phyloP scores from a whole-genome alignment of 495 filamentous ascomycete species.

The Margaritispora aquatica region DNA sequence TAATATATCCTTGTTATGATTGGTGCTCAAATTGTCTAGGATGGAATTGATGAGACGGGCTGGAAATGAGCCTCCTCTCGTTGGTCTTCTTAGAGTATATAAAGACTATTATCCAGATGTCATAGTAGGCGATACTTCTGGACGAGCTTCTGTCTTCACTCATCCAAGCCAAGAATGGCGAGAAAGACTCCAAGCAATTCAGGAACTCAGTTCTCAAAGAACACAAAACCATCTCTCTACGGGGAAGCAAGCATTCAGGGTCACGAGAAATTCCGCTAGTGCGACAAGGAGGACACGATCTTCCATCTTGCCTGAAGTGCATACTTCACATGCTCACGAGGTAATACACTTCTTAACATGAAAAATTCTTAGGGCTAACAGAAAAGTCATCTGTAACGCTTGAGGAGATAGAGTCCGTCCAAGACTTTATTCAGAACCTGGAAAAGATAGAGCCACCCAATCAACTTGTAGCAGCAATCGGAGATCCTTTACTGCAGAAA shows the following conservation, averaged over 20 bases:
- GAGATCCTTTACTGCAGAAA: constrained; percentile 73
- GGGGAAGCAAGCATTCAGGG: constrained; percentile 43
- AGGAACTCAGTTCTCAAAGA: constrained; percentile 47
- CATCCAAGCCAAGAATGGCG: constrained; percentile 78
- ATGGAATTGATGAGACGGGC: constrained; percentile 53
- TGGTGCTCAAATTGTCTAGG: constrained; percentile 27
- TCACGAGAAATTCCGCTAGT: constrained; percentile 40
- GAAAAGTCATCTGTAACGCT: constrained; percentile 45
- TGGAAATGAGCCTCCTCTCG: constrained; percentile 67
- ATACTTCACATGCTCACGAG: constrained; percentile 66
- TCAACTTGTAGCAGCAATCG: constrained; percentile 70
- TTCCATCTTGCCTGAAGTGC: constrained; percentile 58
- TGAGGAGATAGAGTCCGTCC: constrained; percentile 70
- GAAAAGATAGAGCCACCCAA: constrained; percentile 77
- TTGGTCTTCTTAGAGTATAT: constrained; percentile 74
- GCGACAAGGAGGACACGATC: constrained; percentile 34
- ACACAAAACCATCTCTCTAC: constrained; percentile 23
- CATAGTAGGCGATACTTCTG: constrained; percentile 61
- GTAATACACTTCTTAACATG: constrained; percentile 29
- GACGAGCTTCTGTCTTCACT: constrained; percentile 51
- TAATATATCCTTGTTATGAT: constrained; percentile 10
- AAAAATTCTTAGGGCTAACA: constrained; percentile 8
- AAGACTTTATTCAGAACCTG: constrained; percentile 66
- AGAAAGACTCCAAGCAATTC: constrained; percentile 57
- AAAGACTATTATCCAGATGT: constrained; percentile 91